Conservation (phyloP, 176 grass and related monocot species). For the Avena sativa region DNA sequence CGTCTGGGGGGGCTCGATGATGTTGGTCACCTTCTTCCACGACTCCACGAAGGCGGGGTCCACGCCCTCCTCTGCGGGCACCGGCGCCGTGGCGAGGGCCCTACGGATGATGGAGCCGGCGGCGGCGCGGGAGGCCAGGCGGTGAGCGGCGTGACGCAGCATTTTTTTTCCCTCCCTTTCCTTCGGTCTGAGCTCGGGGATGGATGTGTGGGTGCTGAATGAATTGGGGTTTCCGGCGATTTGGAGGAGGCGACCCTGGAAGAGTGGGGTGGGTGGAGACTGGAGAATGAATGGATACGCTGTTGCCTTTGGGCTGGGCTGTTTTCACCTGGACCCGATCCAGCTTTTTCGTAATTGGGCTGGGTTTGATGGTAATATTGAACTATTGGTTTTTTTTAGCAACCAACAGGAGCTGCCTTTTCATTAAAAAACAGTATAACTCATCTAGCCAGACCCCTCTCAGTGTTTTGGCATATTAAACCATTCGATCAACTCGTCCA, state of each 20-base stretch:
- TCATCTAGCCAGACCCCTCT: no score
- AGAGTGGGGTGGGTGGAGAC: background rate
- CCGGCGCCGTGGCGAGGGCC: conserved; percentile 51
- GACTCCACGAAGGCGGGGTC: conserved; percentile 73
- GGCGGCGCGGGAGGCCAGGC: conserved; percentile 56
- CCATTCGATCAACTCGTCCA: no score
- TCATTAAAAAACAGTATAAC: no score
- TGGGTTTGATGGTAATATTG: background rate
- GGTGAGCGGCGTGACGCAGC: conserved; percentile 59
- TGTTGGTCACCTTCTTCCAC: conserved; percentile 79
- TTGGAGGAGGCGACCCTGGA: conserved; percentile 17
- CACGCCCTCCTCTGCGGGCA: conserved; percentile 52
- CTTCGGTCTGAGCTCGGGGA: background rate
- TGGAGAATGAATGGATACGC: background rate
- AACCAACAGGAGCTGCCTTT: no score
- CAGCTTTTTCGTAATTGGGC: background rate
- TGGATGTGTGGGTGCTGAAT: conserved; percentile 2
- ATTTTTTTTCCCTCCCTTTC: conserved; percentile 5
- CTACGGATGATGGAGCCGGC: conserved; percentile 38
- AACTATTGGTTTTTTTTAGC: background rate
- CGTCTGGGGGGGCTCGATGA: conserved; percentile 66
- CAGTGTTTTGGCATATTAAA: no score
- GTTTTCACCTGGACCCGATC: background rate
- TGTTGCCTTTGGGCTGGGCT: conserved; percentile 23
- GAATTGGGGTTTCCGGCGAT: conserved; percentile 11